Conservation (phyloP, 1,139 yeast species). For the Kodamaea suecica region DNA sequence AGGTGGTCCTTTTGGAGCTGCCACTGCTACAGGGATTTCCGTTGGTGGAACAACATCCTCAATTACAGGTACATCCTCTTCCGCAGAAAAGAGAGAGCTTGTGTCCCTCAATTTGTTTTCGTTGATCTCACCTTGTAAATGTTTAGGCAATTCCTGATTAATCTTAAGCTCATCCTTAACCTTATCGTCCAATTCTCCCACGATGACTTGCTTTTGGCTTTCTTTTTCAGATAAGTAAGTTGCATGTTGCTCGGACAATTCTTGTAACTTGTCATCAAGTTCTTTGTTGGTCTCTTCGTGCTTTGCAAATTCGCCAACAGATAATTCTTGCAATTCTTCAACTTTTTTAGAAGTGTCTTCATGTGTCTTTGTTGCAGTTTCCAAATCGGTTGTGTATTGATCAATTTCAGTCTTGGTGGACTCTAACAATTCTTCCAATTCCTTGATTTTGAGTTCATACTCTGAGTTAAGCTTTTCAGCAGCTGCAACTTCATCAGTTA, state of each 20-base stretch:
- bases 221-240: constrained; percentile 29
- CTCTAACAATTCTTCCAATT: constrained; percentile 36
- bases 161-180: constrained; percentile 45
- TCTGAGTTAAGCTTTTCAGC: constrained; percentile 34
- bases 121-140: constrained; percentile 42
- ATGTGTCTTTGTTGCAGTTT: constrained; percentile 27
- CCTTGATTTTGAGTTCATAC: constrained; percentile 32
- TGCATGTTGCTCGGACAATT: constrained; percentile 30
- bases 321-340: constrained; percentile 26
- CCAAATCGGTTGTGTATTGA: constrained; percentile 30
- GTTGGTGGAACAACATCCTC: constrained; percentile 18
- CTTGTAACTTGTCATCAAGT: constrained; percentile 30
- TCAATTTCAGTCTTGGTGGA: constrained; percentile 39
- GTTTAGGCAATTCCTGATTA: constrained; percentile 52
- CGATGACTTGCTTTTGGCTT: constrained; percentile 33
- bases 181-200: constrained; percentile 29
- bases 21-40: constrained; percentile 14
- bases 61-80: constrained; percentile 21
- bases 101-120: constrained; percentile 42
- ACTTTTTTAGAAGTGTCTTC: constrained; percentile 35
- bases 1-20: constrained; percentile 3
- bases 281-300: constrained; percentile 24
- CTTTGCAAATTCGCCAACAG: constrained; percentile 25
- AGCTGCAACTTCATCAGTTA: constrained; percentile 33
- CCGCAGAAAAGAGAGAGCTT: constrained; percentile 37